phyloP scores from a whole-genome alignment of 2,329 filamentous ascomycete genomes.

The Paraphaeosphaeria minitans region DNA sequence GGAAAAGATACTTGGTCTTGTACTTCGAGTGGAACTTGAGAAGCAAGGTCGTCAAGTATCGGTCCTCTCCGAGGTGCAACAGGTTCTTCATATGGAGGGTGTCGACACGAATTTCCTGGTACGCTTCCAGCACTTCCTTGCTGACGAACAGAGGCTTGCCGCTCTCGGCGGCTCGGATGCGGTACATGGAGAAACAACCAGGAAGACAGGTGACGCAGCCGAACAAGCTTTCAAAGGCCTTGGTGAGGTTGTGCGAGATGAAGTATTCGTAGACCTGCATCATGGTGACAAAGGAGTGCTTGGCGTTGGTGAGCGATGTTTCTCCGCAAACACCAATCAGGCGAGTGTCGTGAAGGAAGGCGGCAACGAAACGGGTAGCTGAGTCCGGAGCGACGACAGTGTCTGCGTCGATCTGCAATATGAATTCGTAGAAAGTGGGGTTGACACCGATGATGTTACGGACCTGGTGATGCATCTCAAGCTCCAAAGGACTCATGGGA shows the following conservation, averaged over 20 bases:
- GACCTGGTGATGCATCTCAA: constrained; percentile 99
- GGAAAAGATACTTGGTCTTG: constrained; percentile 97
- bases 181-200: constrained; percentile 99
- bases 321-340: constrained; percentile 96
- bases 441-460: constrained; percentile 99
- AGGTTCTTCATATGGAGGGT: constrained; percentile 99
- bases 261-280: constrained; percentile 99
- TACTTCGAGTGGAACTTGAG: constrained; percentile 91
- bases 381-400: constrained; percentile 91
- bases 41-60: constrained; percentile 92
- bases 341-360: constrained; percentile 89
- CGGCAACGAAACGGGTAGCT: constrained; percentile 86
- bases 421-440: constrained; percentile 96
- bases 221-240: constrained; percentile 97
- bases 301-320: constrained; percentile 89
- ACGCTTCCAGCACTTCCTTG: constrained; percentile 84
- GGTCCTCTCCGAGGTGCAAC: constrained; percentile 94
- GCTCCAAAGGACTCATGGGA: constrained; percentile 92
- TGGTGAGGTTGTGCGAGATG: constrained; percentile 95
- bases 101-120: constrained; percentile 92
- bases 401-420: constrained; percentile 96
- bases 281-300: constrained; percentile 94
- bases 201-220: constrained; percentile 97
- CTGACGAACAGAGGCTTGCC: constrained; percentile 97
- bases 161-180: constrained; percentile 89